phyloP scores from a whole-genome alignment of 345 rosid species.

The Ceriops tagal region DNA sequence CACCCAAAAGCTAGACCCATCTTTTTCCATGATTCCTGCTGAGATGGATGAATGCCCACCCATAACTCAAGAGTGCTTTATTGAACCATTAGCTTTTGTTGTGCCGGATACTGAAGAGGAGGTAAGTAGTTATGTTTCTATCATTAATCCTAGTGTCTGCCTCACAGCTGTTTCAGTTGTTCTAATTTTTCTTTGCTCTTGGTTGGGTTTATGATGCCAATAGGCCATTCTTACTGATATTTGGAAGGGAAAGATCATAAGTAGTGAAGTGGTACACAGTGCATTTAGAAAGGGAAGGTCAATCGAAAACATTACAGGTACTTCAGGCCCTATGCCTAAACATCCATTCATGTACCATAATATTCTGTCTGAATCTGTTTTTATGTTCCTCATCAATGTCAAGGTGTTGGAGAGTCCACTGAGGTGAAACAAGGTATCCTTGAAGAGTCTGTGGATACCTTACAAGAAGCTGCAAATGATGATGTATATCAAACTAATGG shows the following conservation, averaged over 20 bases:
- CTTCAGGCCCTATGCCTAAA: background rate
- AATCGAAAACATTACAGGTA: conserved; percentile 43
- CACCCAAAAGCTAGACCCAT: conserved; percentile 32
- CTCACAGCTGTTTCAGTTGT: background rate
- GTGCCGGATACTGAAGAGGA: conserved; percentile 68
- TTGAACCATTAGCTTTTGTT: conserved; percentile 71
- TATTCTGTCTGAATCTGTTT: conserved; percentile 8
- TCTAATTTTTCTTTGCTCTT: conserved; percentile 1
- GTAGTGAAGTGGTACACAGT: conserved; percentile 48
- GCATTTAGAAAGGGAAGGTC: conserved; percentile 40
- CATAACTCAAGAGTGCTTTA: conserved; percentile 33
- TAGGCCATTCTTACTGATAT: conserved; percentile 57
- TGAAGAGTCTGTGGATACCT: conserved; percentile 28
- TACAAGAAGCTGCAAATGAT: conserved; percentile 23
- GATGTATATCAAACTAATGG: conserved; percentile 17
- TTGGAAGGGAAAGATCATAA: conserved; percentile 62
- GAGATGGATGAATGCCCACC: conserved; percentile 54
- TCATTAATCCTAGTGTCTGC: conserved; percentile 6
- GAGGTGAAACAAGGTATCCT: conserved; percentile 40
- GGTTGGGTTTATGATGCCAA: conserved; percentile 14
- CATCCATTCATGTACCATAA: background rate
- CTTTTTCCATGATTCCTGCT: conserved; percentile 39
- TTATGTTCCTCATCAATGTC: conserved; percentile 3
- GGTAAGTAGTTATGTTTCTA: conserved; percentile 36
- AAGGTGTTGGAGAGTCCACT: conserved; percentile 36